A percentile compares a stretch with the other conserved stretches of the same genome.
Conservation (phyloP, 345 rosid species). For the Excoecaria agallocha region DNA sequence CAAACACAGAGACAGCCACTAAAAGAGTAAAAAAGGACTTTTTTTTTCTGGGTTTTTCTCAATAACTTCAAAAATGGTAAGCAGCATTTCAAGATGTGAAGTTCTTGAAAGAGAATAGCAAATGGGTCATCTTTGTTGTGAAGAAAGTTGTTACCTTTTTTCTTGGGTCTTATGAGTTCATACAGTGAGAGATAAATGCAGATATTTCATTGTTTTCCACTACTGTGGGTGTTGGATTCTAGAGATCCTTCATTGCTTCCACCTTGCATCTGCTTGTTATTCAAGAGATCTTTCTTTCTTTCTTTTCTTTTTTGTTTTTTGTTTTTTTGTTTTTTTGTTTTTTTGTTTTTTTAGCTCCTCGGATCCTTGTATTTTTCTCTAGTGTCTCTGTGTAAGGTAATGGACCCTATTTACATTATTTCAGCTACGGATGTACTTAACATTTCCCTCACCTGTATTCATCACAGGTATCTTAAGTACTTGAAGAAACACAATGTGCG, state of each 20-base stretch:
- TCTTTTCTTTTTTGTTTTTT: no score
- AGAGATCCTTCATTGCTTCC: no score
- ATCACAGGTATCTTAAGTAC: constrained; percentile 25
- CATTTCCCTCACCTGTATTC: background rate
- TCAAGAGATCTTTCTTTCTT: no score
- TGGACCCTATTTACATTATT: background rate
- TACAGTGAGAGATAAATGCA: background rate
- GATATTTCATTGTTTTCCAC: background rate
- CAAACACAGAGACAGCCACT: background rate
- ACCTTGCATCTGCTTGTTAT: background rate
- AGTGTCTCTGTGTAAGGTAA: background rate
- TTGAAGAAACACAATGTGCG: constrained; percentile 36
- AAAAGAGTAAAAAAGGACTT: background rate
- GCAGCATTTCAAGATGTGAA: background rate
- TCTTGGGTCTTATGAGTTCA: background rate
- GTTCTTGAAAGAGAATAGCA: background rate
- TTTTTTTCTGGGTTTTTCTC: no score
- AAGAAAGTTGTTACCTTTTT: background rate
- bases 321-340: no score
- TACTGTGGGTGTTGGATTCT: constrained; percentile 8
- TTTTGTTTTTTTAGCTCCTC: background rate
- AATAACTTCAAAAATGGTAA: background rate
- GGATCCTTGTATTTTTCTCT: background rate
- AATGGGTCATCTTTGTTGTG: background rate
- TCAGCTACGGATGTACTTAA: background rate